Evolutionary conservation across 164 flowering plant genomes (phyloP).

Genomic region (Sedum album): DNA sequence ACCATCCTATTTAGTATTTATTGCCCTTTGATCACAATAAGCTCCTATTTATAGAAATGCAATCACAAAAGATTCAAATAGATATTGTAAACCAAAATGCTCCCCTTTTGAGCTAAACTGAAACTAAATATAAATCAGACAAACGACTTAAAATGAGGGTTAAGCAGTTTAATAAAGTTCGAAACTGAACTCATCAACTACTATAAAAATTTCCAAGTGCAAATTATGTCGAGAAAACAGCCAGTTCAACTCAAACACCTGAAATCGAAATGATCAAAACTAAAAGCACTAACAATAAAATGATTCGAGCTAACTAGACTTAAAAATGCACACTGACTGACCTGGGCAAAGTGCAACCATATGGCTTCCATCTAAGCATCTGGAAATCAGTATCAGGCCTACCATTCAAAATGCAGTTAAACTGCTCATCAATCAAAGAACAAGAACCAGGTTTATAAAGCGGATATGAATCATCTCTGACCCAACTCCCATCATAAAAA

Average conservation of each 20-base stretch:
- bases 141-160: background rate
- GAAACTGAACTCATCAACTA: background rate
- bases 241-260: background rate
- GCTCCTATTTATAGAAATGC: background rate
- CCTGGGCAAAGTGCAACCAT: conserved; percentile 76
- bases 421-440: conserved; percentile 67
- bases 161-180: background rate
- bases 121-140: background rate
- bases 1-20: conserved; percentile 66
- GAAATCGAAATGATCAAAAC: background rate
- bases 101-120: background rate
- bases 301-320: background rate
- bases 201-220: background rate
- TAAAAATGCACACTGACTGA: too few relatives aligned
- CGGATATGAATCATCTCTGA: conserved; percentile 74
- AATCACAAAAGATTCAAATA: background rate
- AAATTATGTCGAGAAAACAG: background rate
- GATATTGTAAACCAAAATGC: background rate
- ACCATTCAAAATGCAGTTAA: conserved; percentile 68
- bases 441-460: conserved; percentile 80
- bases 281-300: background rate
- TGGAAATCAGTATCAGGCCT: conserved; percentile 62
- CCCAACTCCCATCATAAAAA: conserved; percentile 82
- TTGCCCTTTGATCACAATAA: background rate
- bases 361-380: conserved; percentile 83